These are phyloP conservation scores for Daedaleopsis sinensis DNA, from an alignment of 768 basidiomycete species.

Conservation along the genomic window DNA sequence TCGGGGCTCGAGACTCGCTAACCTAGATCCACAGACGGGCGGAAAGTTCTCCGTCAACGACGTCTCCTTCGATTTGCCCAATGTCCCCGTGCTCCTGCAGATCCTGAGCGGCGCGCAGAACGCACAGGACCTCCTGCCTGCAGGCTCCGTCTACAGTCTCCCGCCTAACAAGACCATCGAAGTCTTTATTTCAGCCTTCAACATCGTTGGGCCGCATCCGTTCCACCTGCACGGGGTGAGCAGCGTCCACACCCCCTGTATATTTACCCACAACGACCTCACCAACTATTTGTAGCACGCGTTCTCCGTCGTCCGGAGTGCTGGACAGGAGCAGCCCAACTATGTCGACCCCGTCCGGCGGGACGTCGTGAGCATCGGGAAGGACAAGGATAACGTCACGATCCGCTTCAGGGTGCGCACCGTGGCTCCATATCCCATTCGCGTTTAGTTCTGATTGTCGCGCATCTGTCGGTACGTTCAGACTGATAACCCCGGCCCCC, in stretches of 20 bases:
- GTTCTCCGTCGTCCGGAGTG: conserved; percentile 41
- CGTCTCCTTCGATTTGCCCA: conserved; percentile 36
- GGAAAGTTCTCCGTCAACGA: conserved; percentile 38
- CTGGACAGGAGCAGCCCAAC: conserved; percentile 35
- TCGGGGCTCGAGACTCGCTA: conserved; percentile 4
- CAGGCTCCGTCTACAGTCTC: conserved; percentile 47
- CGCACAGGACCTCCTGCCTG: conserved; percentile 43
- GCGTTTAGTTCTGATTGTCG: neutral
- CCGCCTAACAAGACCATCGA: conserved; percentile 51
- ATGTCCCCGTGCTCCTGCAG: conserved; percentile 52
- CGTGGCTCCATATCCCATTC: neutral
- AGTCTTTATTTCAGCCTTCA: conserved; percentile 42
- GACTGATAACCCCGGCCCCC: conserved; percentile 33
- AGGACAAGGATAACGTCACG: conserved; percentile 27
- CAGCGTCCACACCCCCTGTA: conserved; percentile 15
- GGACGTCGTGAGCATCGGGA: conserved; percentile 33
- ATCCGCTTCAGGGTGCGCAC: conserved; percentile 25
- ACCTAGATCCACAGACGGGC: conserved; percentile 13
- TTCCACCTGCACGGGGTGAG: conserved; percentile 47
- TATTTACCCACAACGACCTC: neutral
- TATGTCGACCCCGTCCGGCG: conserved; percentile 40
- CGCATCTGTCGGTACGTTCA: neutral
- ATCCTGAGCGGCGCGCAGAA: conserved; percentile 48
- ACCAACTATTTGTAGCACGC: conserved; percentile 32
- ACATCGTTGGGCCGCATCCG: conserved; percentile 42